A percentile compares a stretch with the other conserved stretches of the same genome.
phyloP scores from a whole-genome alignment of 305 asterid species.

The Solanum hybrid region DNA sequence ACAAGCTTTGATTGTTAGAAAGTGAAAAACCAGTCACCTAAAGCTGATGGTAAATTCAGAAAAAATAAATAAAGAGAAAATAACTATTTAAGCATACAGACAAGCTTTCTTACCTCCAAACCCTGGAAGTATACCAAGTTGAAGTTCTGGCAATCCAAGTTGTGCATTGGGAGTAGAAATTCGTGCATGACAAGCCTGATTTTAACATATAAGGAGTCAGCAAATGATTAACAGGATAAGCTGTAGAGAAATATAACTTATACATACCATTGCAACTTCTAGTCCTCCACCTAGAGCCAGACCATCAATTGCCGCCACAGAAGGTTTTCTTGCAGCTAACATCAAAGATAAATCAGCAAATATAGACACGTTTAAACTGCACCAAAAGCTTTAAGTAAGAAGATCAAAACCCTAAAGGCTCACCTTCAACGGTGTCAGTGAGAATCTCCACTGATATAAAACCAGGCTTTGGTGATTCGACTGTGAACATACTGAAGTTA shows the following conservation, averaged over 20 bases:
- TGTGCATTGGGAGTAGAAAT: slow-evolving; percentile 77
- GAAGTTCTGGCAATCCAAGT: slow-evolving; percentile 92
- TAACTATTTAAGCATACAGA: neutral
- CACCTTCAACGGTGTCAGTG: slow-evolving; percentile 76
- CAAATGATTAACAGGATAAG: neutral
- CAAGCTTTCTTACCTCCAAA: slow-evolving; percentile 64
- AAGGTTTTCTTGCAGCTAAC: slow-evolving; percentile 81
- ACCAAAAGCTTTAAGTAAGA: neutral
- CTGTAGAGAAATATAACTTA: slow-evolving; percentile 5
- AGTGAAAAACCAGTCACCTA: neutral
- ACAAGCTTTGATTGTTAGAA: neutral
- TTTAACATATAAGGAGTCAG: slow-evolving; percentile 15
- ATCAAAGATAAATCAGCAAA: slow-evolving; percentile 3
- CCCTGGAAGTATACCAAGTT: slow-evolving; percentile 93
- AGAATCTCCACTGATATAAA: slow-evolving; percentile 82
- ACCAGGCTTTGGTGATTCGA: slow-evolving; percentile 78
- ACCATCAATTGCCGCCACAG: slow-evolving; percentile 97
- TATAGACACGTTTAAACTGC: neutral
- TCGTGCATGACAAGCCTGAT: slow-evolving; percentile 97
- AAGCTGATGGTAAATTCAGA: neutral
- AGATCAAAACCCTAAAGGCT: neutral
- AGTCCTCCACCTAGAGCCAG: slow-evolving; percentile 98
- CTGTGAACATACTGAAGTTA: slow-evolving; percentile 29
- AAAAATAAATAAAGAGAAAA: neutral
- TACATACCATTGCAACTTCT: slow-evolving; percentile 89